phyloP scores from a whole-genome alignment of 768 basidiomycete species.

The Russula emetica region DNA sequence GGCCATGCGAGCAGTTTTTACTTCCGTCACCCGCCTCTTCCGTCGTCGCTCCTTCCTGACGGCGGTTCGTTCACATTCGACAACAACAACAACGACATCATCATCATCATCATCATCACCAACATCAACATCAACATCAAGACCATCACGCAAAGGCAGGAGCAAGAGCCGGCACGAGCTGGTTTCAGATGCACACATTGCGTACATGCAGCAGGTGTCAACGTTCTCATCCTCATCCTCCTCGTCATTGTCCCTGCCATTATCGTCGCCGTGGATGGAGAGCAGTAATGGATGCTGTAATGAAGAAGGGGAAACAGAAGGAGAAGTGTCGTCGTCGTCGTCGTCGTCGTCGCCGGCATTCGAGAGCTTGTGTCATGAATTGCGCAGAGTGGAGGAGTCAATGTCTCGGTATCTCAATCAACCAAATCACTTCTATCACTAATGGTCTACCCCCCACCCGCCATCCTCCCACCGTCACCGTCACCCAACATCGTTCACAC shows the following conservation, averaged over 20 bases:
- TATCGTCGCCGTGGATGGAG: not conserved
- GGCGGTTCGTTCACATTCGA: not conserved
- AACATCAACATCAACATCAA: not conserved
- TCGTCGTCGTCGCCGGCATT: slow-evolving; percentile 1
- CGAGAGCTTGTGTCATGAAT: slow-evolving; percentile 15
- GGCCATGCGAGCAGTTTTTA: slow-evolving; percentile 10
- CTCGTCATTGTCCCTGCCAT: not conserved
- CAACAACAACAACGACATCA: not conserved
- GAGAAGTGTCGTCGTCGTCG: too few relatives aligned
- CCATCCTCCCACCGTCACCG: not conserved
- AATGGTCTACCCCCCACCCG: not conserved
- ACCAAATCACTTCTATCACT: not conserved
- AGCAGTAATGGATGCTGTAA: not conserved
- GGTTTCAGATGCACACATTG: slow-evolving; percentile 17
- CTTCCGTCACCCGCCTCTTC: slow-evolving; percentile 19
- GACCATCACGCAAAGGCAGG: not conserved
- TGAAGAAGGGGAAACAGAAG: too few relatives aligned
- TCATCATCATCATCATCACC: too few relatives aligned
- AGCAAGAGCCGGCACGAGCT: slow-evolving; percentile 24
- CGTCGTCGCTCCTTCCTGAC: slow-evolving; percentile 13
- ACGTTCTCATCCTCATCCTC: not conserved
- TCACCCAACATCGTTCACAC: not conserved
- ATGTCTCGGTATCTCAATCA: slow-evolving; percentile 2
- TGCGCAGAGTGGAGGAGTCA: slow-evolving; percentile 14
- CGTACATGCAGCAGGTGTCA: slow-evolving; percentile 1